Evolutionary conservation across 495 filamentous ascomycete genomes (phyloP).

Genomic region (Copromyces sp.): DNA sequence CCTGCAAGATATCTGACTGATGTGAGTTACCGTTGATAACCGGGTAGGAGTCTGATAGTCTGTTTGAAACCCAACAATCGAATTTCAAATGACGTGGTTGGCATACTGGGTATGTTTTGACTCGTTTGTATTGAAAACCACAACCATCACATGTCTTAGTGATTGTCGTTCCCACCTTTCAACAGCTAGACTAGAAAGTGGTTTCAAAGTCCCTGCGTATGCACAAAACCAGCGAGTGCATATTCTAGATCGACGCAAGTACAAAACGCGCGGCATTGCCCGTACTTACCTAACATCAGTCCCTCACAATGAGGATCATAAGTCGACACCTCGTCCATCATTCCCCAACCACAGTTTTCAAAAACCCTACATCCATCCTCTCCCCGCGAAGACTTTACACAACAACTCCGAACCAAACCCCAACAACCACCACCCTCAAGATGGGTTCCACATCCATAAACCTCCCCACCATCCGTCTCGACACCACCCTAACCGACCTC

Average conservation of each 20-base stretch:
- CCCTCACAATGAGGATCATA: not conserved
- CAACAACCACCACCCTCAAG: not conserved
- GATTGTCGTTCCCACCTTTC: not conserved
- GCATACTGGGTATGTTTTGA: not conserved
- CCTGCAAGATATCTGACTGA: not conserved
- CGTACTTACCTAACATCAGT: not conserved
- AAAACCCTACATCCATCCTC: not conserved
- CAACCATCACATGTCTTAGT: not conserved
- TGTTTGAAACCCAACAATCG: not conserved
- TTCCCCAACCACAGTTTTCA: not conserved
- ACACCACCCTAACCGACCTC: slow-evolving; percentile 24
- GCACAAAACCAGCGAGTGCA: not conserved
- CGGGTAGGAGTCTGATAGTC: not conserved
- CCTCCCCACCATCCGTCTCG: slow-evolving; percentile 22
- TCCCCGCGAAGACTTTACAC: not conserved
- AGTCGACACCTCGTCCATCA: not conserved
- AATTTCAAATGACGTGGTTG: not conserved
- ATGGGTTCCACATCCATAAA: slow-evolving; percentile 12
- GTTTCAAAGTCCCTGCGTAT: not conserved
- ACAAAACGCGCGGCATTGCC: not conserved
- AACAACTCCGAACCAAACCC: not conserved
- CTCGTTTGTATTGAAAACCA: not conserved
- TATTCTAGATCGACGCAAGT: not conserved
- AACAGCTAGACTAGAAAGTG: not conserved
- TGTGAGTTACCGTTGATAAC: not conserved